These are phyloP conservation scores for Saposhnikovia divaricata DNA, from an alignment of 129 eudicot genomes.

Conservation along the genomic window DNA sequence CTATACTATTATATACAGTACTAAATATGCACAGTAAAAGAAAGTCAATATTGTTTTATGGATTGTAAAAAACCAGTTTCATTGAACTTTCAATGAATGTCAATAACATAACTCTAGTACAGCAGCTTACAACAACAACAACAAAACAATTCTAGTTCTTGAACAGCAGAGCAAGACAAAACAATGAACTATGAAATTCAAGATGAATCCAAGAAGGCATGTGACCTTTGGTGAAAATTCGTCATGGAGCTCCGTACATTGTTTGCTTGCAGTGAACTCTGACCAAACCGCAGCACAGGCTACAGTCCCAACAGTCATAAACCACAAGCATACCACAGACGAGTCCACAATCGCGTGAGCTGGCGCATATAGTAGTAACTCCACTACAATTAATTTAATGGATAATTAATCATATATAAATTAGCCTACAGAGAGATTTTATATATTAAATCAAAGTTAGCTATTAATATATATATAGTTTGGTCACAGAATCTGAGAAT, in stretches of 20 bases:
- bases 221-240: constrained; percentile 64
- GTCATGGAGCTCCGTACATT: constrained; percentile 41
- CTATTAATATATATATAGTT: no score
- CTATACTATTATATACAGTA: not conserved
- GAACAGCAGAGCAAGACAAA: not conserved
- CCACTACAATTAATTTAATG: constrained; percentile 38
- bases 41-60: not conserved
- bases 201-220: constrained; percentile 7
- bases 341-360: constrained; percentile 51
- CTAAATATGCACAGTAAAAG: not conserved
- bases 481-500: not conserved
- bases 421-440: not conserved
- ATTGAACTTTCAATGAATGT: not conserved
- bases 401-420: constrained; percentile 3
- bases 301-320: constrained; percentile 73
- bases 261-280: constrained; percentile 38
- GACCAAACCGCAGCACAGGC: constrained; percentile 69
- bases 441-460: not conserved
- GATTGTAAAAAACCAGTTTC: not conserved
- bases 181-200: not conserved
- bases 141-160: not conserved
- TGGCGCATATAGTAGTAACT: constrained; percentile 53
- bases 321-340: constrained; percentile 56
- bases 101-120: not conserved
- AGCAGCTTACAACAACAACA: not conserved